Evolutionary conservation across 1,284 basidiomycete genomes (phyloP).

Genomic region (Trichosporon faecale): DNA sequence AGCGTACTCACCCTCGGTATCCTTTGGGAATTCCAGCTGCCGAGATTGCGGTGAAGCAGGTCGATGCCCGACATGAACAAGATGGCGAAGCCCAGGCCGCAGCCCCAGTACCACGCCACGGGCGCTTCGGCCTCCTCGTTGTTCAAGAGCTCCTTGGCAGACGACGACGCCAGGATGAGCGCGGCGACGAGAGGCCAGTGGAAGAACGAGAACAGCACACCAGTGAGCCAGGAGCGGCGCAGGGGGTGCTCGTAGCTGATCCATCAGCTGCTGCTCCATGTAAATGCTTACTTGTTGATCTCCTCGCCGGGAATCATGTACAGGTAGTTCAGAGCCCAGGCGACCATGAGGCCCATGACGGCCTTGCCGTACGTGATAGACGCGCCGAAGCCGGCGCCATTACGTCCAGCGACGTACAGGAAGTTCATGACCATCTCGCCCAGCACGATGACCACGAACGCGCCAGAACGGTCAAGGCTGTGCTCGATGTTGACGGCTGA

Average conservation of each 20-base stretch:
- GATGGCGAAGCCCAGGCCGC: constrained; percentile 47
- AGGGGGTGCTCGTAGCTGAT: constrained; percentile 50
- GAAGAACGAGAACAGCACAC: constrained; percentile 45
- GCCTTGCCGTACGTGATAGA: constrained; percentile 47
- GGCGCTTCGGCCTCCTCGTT: constrained; percentile 4
- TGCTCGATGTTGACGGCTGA: constrained; percentile 54
- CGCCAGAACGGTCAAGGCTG: constrained; percentile 49
- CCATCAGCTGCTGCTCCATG: neutral
- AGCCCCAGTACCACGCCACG: constrained; percentile 47
- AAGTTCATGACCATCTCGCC: constrained; percentile 34
- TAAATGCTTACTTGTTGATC: constrained; percentile 27
- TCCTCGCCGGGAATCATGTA: constrained; percentile 36
- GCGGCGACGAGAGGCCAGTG: constrained; percentile 51
- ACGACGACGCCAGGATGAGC: constrained; percentile 50
- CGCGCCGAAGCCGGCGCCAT: constrained; percentile 30
- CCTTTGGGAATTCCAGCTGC: constrained; percentile 20
- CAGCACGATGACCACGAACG: constrained; percentile 51
- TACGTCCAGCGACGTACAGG: constrained; percentile 20
- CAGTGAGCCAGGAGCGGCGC: constrained; percentile 49
- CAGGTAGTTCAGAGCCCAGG: constrained; percentile 53
- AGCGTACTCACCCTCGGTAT: constrained; percentile 35
- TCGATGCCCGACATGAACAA: constrained; percentile 48
- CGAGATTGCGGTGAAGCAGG: constrained; percentile 39
- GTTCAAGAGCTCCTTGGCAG: constrained; percentile 36
- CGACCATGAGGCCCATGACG: constrained; percentile 50